Conservation (phyloP, 768 basidiomycete species). For the Collybia mongolica region DNA sequence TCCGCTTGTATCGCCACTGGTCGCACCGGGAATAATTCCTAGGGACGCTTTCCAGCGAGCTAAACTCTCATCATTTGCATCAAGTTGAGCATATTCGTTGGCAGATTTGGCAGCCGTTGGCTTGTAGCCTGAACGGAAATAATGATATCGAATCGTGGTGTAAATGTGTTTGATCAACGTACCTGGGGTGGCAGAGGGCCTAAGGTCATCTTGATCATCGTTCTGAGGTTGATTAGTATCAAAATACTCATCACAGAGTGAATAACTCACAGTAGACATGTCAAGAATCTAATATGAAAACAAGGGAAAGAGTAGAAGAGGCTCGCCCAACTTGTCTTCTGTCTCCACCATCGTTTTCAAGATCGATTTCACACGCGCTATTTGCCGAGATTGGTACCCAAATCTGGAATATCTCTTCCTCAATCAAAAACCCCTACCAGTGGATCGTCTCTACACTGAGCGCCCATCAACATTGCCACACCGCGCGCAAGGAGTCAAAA, state of each 20-base stretch:
- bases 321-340: constrained; percentile 15
- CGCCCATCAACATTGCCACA: not conserved
- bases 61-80: constrained; percentile 90
- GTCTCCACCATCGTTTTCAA: constrained; percentile 14
- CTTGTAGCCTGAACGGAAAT: constrained; percentile 64
- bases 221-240: constrained; percentile 26
- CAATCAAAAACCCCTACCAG: constrained; percentile 4
- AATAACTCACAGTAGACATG: constrained; percentile 52
- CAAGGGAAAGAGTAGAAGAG: constrained; percentile 19
- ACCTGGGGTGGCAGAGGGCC: constrained; percentile 68
- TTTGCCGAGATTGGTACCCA: constrained; percentile 33
- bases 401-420: not conserved
- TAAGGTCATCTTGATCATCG: constrained; percentile 73
- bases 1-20: constrained; percentile 35
- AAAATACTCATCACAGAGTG: not conserved
- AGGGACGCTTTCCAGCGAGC: constrained; percentile 95
- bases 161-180: constrained; percentile 7
- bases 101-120: constrained; percentile 63
- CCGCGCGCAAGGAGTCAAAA: not conserved
- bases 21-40: constrained; percentile 66
- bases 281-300: constrained; percentile 19
- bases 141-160: constrained; percentile 6
- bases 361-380: constrained; percentile 76
- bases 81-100: constrained; percentile 83
- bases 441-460: constrained; percentile 1